Base-by-base conservation (phyloP, 2,329 filamentous ascomycete species). In the Tolypocladium pustulatum region DNA sequence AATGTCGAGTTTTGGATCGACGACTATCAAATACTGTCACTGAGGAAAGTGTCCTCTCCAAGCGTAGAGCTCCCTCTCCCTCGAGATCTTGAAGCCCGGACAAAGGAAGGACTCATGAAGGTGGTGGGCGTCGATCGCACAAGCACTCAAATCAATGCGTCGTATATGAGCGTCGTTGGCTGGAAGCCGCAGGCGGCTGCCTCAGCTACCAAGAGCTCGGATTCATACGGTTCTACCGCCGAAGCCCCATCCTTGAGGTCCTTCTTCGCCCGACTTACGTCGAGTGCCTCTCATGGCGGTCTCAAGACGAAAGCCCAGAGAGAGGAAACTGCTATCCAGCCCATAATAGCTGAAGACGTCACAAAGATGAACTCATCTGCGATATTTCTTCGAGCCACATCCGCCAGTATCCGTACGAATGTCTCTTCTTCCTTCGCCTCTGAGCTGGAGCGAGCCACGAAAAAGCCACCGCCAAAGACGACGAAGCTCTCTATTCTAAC, bases 361-460 rank as follows among this genome's bases (percentile, higher is more conserved):
- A 86, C 87, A 0, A 85, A 82, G 10, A 72, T 81, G 32, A 88
- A 86, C 6, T 87, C 82, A 0, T 89, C 91, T 0, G 90, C 88
- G 20, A 92, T 97, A 37, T 97, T 96, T 70, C 78, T 99, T 25
- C 84, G 91, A 55, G 89, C 96, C 25, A 96, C 89, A 54, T 92
- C 91, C 10, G 92, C 93, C 36, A 83, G 84, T 53, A 86, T 97
- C 37, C 82, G 85, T 65, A 96, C 92, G 0, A 89, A 83, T 54
- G 86, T 97, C 1, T 78, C 83, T 25, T 75, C 82, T 36, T 83
- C 80, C 43, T 91, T 97, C 66, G 86, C 91, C 3, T 81, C 86
- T 1, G 95, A 99, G 70, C 82, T 99, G 13, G 91, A 97, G 74
- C 85, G 95, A 61, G 94, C 95, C 20, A 99, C 95, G 1, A 97